Evolutionary conservation across 1,139 yeast species (phyloP).

Genomic region (Debaryomycetaceae sp.): DNA sequence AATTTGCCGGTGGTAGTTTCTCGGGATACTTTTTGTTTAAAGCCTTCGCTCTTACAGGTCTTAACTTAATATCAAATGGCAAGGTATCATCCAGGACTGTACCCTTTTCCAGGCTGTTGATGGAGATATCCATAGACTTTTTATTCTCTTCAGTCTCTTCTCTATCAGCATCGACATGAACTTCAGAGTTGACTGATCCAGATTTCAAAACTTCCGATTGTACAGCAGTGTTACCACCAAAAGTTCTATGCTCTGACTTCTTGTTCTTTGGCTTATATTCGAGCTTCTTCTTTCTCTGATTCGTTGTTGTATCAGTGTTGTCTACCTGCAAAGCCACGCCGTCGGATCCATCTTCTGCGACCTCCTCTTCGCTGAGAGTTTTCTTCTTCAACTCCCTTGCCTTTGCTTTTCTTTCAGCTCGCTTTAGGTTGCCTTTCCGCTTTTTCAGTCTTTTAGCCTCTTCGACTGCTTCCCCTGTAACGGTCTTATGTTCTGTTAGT

Average conservation of each 20-base stretch:
- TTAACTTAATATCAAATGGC: constrained; percentile 30
- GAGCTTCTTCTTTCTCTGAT: neutral
- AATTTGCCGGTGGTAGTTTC: constrained; percentile 31
- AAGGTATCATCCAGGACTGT: neutral
- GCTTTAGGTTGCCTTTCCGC: neutral
- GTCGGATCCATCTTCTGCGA: neutral
- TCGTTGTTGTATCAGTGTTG: neutral
- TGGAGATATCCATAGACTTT: neutral
- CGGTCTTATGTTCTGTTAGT: neutral
- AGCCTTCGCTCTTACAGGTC: constrained; percentile 27
- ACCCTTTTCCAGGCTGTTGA: neutral
- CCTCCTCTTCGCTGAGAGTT: neutral
- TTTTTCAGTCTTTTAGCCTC: neutral
- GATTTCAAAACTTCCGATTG: neutral
- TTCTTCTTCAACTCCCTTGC: neutral
- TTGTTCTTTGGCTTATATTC: neutral
- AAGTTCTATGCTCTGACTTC: neutral
- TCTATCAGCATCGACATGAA: neutral
- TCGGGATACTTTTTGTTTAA: constrained; percentile 28
- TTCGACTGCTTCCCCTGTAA: neutral
- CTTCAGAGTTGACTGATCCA: neutral
- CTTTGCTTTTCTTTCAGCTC: constrained; percentile 3
- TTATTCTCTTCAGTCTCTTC: neutral
- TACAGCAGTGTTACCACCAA: too few species aligned
- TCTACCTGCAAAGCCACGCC: neutral